Base-by-base conservation (phyloP, 371 early-diverging fungal species). In the Lichtheimia corymbifera region DNA sequence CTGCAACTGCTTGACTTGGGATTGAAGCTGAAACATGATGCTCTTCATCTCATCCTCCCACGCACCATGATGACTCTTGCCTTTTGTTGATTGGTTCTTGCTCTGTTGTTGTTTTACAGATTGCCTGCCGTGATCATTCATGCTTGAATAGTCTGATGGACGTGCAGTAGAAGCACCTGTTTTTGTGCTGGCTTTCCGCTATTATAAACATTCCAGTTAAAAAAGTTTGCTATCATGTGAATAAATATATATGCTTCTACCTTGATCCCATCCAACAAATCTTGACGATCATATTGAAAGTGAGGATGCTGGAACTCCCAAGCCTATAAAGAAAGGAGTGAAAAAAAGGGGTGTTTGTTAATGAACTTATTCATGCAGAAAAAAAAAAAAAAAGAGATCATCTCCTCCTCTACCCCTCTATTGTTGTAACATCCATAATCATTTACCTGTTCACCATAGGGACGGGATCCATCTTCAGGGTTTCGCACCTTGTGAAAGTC, bases 401-500 rank as follows among this genome's bases (percentile, higher is more conserved):
- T 35, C 35, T 35, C 11, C 11, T 35, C 35, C 11, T 2, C 9
- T 35, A 4, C 22, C 22, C 22, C 22, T 22, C 22, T 22, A 22
- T 22, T 35, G 35, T 35, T 35, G 35, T 35, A 35, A 35, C 11
- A 28, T 5, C 11, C 22, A 22, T 22, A 1, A 22, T 35, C 27
- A n/a, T 28, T 15, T 75, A 87, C 87, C 79, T 85, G 85, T 41
- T 88, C 86, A 3, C 90, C 90, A 67, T 90, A 88, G 3, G 78
- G 73, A 47, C 71, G 69, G 5, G 72, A 73, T 15, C 79, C 76
- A 41, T 88, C 88, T 18, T 86, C 87, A 18, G 78, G 75, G 20
- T 73, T 74, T 40, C 82, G 65, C 47, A 93, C 79, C 70, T 94
- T 95, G 75, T 95, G 93, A 74, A 97, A 96, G 56, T 77, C 77